These are phyloP conservation scores for Pseudovirgaria hyperparasitica DNA, from an alignment of 2,329 filamentous ascomycete genomes.

Conservation along the genomic window DNA sequence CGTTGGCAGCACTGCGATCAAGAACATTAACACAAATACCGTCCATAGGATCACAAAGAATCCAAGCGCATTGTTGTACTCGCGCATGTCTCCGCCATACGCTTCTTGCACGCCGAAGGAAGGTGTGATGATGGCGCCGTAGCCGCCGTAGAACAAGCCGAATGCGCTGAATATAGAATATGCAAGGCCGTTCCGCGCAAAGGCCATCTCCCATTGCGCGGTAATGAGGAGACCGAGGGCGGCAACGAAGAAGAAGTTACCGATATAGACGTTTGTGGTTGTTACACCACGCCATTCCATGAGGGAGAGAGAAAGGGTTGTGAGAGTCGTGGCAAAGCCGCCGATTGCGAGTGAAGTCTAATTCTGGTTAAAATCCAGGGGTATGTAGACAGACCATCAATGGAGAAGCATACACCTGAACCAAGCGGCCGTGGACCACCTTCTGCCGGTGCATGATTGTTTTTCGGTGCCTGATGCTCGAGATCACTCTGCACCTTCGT, in stretches of 20 bases:
- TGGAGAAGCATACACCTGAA: too few species aligned
- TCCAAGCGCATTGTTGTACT: slow-evolving; percentile 37
- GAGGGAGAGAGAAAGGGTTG: slow-evolving; percentile 39
- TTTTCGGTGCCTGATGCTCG: too few species aligned
- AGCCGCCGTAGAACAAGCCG: slow-evolving; percentile 38
- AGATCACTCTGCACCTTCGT: too few species aligned
- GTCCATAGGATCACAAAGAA: slow-evolving; percentile 39
- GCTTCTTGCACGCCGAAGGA: slow-evolving; percentile 32
- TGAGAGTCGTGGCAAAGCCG: slow-evolving; percentile 42
- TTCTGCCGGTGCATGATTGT: too few species aligned
- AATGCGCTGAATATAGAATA: slow-evolving; percentile 45
- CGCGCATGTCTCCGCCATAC: slow-evolving; percentile 28
- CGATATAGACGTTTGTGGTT: slow-evolving; percentile 39
- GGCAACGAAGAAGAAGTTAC: slow-evolving; percentile 41
- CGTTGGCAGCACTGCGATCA: slow-evolving; percentile 32
- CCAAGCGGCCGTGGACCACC: too few species aligned
- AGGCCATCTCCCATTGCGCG: slow-evolving; percentile 42
- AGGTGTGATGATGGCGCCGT: slow-evolving; percentile 35
- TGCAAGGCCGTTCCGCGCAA: slow-evolving; percentile 39
- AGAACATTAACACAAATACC: slow-evolving; percentile 33
- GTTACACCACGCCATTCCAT: slow-evolving; percentile 43
- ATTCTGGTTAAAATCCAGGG: background rate
- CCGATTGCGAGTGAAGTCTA: slow-evolving; percentile 38
- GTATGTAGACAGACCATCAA: too few species aligned
- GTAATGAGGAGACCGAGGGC: slow-evolving; percentile 41